Base-by-base conservation (phyloP, 306 rosid species). In the Inga laurina region DNA sequence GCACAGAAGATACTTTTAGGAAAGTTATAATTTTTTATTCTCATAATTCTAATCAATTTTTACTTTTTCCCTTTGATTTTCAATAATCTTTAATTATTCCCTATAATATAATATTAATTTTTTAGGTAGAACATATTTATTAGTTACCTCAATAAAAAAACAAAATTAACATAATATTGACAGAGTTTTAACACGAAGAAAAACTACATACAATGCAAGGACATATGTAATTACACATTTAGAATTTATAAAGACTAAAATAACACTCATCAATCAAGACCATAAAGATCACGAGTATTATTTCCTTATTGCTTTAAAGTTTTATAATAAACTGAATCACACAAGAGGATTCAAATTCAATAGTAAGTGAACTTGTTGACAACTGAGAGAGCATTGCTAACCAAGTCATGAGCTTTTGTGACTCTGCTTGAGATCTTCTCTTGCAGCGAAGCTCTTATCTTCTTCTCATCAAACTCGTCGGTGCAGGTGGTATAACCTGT, bases 401-500 rank as follows among this genome's bases (percentile, higher is more conserved):
- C 81, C 72, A 82, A 6, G 27, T 30, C 18, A 4, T 30, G 19
- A 13, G 70, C 41, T 27, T 27, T 64, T 5, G 19, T 64, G 19
- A 64, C 19, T 1, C 39, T 27, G 3, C 70, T 30, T 64, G 39
- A 73, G 54, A 90, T 84, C 74, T 14, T 82, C 49, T 77, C 81
- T 70, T 84, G 74, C 24, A 88, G 1, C 0, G 80, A 45, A 48
- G 45, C 14, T 16, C 84, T 18, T n/a, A 86, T 83, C 61, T 54
- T 6, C 79, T 43, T 48, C 71, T 88, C 92, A 13, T 79, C 84
- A 30, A 86, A 77, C 34, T 81, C 91, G 82, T 90, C 91, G 3
- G 51, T 86, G 77, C 93, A 90, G 0, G 91, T 90, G 8, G 3
- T 0, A 12, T 68, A 86, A 35, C 85, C 77, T 0, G 93, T 90